Evolutionary conservation across 1,284 basidiomycete genomes (phyloP).

Genomic region (Psilocybe mexicana): DNA sequence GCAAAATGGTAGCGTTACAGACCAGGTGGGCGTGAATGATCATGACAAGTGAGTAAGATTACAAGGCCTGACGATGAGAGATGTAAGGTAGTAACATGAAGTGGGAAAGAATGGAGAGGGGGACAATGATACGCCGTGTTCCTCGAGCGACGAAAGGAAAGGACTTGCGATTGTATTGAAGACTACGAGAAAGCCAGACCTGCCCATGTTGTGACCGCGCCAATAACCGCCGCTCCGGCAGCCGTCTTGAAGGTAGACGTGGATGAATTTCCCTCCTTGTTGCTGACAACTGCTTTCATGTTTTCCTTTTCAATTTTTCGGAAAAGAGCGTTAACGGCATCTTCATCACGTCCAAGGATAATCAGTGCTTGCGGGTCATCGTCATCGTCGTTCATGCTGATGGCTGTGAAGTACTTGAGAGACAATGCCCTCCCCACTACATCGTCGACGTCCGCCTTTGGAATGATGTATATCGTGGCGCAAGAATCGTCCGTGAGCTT

Average conservation of each 20-base stretch:
- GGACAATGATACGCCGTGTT: not conserved
- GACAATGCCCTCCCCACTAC: slow-evolving; percentile 41
- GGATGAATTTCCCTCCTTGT: slow-evolving; percentile 18
- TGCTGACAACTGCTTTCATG: slow-evolving; percentile 28
- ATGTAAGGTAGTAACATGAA: not conserved
- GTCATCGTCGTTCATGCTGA: slow-evolving; percentile 36
- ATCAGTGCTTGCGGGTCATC: slow-evolving; percentile 44
- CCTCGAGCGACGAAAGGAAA: not conserved
- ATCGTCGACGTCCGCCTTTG: slow-evolving; percentile 40
- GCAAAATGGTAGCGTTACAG: not conserved
- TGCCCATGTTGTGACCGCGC: slow-evolving; percentile 43
- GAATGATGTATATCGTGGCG: slow-evolving; percentile 49
- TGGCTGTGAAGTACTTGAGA: slow-evolving; percentile 43
- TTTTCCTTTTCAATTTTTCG: slow-evolving; percentile 36
- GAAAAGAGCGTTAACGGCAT: slow-evolving; percentile 36
- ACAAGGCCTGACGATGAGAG: not conserved
- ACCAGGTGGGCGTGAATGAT: not conserved
- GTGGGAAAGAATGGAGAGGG: not conserved
- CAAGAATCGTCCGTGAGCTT: slow-evolving; percentile 41
- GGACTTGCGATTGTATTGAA: not conserved
- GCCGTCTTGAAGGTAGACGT: slow-evolving; percentile 29
- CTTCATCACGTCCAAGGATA: slow-evolving; percentile 47
- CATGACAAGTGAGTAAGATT: not conserved
- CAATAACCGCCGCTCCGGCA: slow-evolving; percentile 42
- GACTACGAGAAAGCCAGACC: slow-evolving; percentile 41